Evolutionary conservation across 805 yeast genomes (phyloP), one percentile per base, ranked within the genome.

Genomic region (Crinitomyces ghanaensis): DNA sequence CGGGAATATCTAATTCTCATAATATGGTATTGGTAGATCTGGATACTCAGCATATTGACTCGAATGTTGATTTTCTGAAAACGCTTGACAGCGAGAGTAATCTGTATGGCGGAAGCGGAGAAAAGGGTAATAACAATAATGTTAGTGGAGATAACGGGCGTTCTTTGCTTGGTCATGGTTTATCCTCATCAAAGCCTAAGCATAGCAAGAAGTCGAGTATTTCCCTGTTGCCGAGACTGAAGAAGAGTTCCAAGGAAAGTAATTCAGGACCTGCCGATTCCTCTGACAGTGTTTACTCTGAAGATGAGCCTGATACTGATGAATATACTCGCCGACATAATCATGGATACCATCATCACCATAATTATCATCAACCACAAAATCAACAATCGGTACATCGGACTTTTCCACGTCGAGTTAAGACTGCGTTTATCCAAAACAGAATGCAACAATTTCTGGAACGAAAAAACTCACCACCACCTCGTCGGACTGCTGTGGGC

Each of bases 401-500:
- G 49, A 50, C 49, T 40, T n/a, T n/a, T n/a, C n/a, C n/a, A n/a
- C n/a, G n/a, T n/a, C n/a, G n/a, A n/a, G n/a, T n/a, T n/a, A n/a
- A n/a, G n/a, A n/a, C n/a, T n/a, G n/a, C n/a, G n/a, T 14, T 14
- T 17, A 54, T 51, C 35, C 65, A 44, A 49, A 53, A 48, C 49
- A 51, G 62, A 19, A 54, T 57, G 17, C 51, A 54, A 20, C 41
- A 43, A 23, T 50, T 54, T 21, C 43, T 57, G 25, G 44, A 45
- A 35, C 43, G 52, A 16, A 33, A 43, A 13, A 43, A 48, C 8
- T 48, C 53, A 28, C 68, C 70, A 8, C 68, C 69, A 2, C 58
- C 68, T 0, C 50, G 57, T 12, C 76, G 70, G 45, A 74, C 88
- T 0, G 94, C 94, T 0, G 54, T 64, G 4, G 95, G 95, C 0